Base-by-base conservation (phyloP, 352 stramenopile genomes). In the Lagenidium giganteum region DNA sequence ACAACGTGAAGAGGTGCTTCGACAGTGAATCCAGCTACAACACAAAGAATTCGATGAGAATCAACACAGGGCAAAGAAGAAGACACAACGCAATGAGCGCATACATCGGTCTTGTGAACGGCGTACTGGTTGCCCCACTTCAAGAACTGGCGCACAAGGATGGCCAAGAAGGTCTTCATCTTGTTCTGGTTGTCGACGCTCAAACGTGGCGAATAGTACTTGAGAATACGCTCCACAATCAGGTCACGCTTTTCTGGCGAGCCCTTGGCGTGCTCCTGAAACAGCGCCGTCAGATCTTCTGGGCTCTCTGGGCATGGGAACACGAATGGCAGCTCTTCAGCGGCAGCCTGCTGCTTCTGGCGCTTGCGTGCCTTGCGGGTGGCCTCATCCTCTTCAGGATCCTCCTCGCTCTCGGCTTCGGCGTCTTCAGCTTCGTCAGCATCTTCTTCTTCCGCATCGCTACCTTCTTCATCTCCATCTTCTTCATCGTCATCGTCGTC, bases 161-260 rank as follows among this genome's bases (percentile, higher is more conserved):
- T 87, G 29, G 95, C 90, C 27, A 97, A 96, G 61, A 98, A 98
- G 46, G 95, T 97, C 71, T 97, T 95, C 87, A 98, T 98, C 31
- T 87, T 90, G 50, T 88, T 70, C 51, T 95, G 87, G 67, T 99
- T 99, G 22, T 91, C 84, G 36, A 91, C 87, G 51, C 94, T 94
- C 24, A 98, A 54, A 34, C 88, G 76, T n/a, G 95, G 81, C 21
- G 89, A 98, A 70, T 98, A 97, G 40, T 87, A 94, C 34, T 74
- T 83, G 32, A 97, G 68, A 35, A 98, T 89, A 25, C 95, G 88
- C 54, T 96, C 67, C 23, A 98, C 63, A 37, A 98, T 96, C 13
- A 89, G 67, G 12, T 70, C 81, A 23, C 82, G 87, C 16, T 74
- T 70, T 39, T 73, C 60, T 1, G 69, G 36, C 17, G 83, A 87